These are phyloP conservation scores for Colletotrichum sp. DNA, from an alignment of 2,329 filamentous ascomycete genomes.

Conservation along the genomic window DNA sequence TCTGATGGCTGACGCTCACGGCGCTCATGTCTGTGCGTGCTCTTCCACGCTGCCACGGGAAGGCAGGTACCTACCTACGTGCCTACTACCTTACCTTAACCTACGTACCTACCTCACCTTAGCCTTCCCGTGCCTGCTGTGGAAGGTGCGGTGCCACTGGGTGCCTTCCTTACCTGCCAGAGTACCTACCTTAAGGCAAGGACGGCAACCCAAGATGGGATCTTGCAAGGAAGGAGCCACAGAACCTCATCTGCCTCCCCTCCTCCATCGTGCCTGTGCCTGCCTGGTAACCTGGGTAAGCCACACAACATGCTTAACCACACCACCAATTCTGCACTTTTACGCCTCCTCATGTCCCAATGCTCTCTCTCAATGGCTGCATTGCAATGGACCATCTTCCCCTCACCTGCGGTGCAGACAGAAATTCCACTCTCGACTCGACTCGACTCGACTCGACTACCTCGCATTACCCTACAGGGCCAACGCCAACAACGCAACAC, in stretches of 20 bases:
- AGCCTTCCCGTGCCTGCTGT: not conserved
- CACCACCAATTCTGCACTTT: not conserved
- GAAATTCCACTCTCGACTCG: not conserved
- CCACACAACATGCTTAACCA: not conserved
- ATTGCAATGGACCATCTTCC: not conserved
- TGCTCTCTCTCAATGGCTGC: not conserved
- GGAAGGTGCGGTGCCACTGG: not conserved
- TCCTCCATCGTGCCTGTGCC: too few species aligned
- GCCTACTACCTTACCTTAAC: not conserved
- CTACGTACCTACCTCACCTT: not conserved
- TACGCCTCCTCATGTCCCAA: not conserved
- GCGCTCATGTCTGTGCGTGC: not conserved
- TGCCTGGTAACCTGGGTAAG: not conserved
- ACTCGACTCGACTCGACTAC: not conserved
- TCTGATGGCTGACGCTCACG: not conserved
- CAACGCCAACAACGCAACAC: not conserved
- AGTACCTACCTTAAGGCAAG: not conserved
- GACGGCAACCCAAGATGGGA: not conserved
- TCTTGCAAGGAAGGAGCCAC: not conserved
- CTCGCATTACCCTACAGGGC: not conserved
- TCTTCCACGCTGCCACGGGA: not conserved
- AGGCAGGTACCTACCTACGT: not conserved
- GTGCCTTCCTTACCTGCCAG: not conserved
- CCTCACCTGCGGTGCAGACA: not conserved
- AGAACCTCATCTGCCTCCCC: not conserved